A percentile compares a stretch with the other conserved stretches of the same genome.
Evolutionary conservation across 2,329 filamentous ascomycete species (phyloP).

Genomic region (Trichoderma brevicompactum): DNA sequence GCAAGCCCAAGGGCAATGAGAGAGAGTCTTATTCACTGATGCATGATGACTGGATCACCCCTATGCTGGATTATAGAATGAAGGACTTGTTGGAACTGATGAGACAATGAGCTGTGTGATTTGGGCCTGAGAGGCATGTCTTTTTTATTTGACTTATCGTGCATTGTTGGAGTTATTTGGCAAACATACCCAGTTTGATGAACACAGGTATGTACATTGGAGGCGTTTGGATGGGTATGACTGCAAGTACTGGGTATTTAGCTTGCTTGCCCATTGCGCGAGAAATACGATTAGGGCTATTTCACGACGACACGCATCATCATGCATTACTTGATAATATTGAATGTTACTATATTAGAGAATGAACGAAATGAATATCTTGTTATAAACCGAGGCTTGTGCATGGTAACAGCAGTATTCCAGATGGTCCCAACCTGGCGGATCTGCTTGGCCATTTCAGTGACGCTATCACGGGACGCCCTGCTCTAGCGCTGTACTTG

Average conservation of each 20-base stretch:
- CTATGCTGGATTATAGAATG: slow-evolving; percentile 65
- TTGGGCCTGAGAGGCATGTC: background rate
- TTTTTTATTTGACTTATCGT: background rate
- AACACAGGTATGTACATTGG: background rate
- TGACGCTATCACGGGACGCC: slow-evolving; percentile 13
- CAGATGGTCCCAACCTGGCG: background rate
- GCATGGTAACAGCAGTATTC: background rate
- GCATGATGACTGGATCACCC: slow-evolving; percentile 66
- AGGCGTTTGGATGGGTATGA: slow-evolving; percentile 6
- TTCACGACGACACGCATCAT: background rate
- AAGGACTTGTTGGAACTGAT: slow-evolving; percentile 63
- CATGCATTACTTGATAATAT: background rate
- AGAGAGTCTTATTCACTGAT: slow-evolving; percentile 66
- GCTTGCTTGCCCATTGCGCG: background rate
- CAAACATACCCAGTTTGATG: slow-evolving; percentile 14
- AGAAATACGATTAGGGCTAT: background rate
- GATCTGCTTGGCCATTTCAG: background rate
- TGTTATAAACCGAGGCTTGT: background rate
- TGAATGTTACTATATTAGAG: background rate
- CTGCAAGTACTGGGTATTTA: background rate
- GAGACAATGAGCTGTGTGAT: slow-evolving; percentile 10
- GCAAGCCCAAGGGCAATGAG: slow-evolving; percentile 62
- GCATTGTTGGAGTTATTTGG: slow-evolving; percentile 18
- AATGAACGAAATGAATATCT: background rate
- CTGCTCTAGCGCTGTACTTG: background rate